A percentile compares a stretch with the other conserved stretches of the same genome.
These are phyloP conservation scores for Nicotiana rustica DNA, from an alignment of 305 asterid genomes.

Conservation along the genomic window DNA sequence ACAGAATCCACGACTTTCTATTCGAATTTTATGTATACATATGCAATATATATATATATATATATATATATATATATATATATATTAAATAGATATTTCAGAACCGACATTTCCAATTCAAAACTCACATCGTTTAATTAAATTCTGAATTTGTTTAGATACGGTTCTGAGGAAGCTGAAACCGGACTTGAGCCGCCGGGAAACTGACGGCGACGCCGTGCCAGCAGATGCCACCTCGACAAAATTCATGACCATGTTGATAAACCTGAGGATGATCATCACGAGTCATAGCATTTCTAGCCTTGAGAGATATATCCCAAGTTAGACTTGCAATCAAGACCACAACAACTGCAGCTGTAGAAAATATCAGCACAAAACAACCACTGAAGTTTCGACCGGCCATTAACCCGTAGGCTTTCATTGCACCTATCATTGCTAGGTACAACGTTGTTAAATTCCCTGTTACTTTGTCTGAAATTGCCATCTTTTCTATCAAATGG, in stretches of 20 bases:
- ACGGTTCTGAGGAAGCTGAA: conserved; percentile 68
- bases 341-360: conserved; percentile 70
- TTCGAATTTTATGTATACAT: too few relatives aligned
- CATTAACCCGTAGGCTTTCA: conserved; percentile 81
- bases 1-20: too few relatives aligned
- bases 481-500: conserved; percentile 47
- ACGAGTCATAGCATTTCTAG: conserved; percentile 59
- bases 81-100: not conserved
- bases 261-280: conserved; percentile 41
- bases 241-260: conserved; percentile 63
- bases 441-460: conserved; percentile 76
- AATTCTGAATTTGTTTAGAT: not conserved
- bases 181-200: conserved; percentile 89
- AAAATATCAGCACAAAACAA: conserved; percentile 66
- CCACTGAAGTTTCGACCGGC: conserved; percentile 79
- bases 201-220: conserved; percentile 93
- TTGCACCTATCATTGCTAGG: conserved; percentile 67
- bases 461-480: conserved; percentile 88
- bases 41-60: too few relatives aligned
- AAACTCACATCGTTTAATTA: not conserved
- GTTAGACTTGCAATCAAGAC: conserved; percentile 65
- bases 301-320: conserved; percentile 91
- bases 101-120: not conserved
- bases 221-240: conserved; percentile 98
- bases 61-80: too few relatives aligned